Evolutionary conservation across 768 basidiomycete species (phyloP), one percentile per base, ranked within the genome.

Genomic region (Clitopilus hobsonii): DNA sequence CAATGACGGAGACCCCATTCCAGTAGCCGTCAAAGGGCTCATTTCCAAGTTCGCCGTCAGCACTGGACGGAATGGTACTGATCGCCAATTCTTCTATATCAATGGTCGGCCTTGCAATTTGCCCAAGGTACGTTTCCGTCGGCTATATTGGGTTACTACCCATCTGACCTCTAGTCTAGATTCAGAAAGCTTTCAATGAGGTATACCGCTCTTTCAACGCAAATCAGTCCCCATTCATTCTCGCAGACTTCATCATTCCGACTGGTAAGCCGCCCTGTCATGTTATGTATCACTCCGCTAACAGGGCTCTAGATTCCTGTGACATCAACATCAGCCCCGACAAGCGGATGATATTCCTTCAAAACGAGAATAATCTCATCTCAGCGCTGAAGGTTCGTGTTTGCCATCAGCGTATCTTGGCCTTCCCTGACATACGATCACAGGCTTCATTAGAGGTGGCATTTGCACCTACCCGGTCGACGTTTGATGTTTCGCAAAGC

Each of bases 261-360:
- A 86, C 86, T 5, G 78, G 93, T 93, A 56, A 6, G 84, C 69
- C n/a, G n/a, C n/a, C 11, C 13, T 13, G 58, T 11, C 13, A 23
- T 25, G n/a, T n/a, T n/a, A n/a, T n/a, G n/a, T n/a, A n/a, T n/a
- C n/a, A n/a, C n/a, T n/a, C n/a, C n/a, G n/a, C n/a, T n/a, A n/a
- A n/a, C n/a, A n/a, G n/a, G n/a, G n/a, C 14, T 26, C 27, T 58
- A 94, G 92, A 85, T 54, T 74, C 83, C 0, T 91, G 84, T 62
- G 97, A 99, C 65, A 85, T 99, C 63, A 99, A 99, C 58, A 90
- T 98, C 56, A 91, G 86, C 58, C 96, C 97, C 0, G 97, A 98
- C 73, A 99, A 98, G 65, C 81, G 96, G n/a, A 95, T 93, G 0
- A 89, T 98, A 30, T 86, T 97, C 51, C 64, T 99, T 10, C 94